Conservation (phyloP, 768 basidiomycete genomes). For the Leucocoprinus leucothites region DNA sequence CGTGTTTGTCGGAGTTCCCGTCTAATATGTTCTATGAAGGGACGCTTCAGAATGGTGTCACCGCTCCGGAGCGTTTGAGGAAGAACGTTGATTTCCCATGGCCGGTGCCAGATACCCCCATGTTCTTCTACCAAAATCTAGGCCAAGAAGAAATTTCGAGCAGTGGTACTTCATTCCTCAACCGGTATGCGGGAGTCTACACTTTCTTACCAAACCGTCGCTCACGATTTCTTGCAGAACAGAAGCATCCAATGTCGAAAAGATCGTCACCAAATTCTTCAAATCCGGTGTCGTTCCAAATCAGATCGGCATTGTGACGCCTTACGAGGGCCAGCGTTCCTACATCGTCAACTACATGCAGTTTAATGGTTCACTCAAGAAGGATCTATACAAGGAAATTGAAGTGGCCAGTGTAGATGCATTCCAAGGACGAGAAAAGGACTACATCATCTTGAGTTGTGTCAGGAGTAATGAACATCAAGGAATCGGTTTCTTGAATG, state of each 20-base stretch:
- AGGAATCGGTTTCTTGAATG: constrained; percentile 98
- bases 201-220: constrained; percentile 12
- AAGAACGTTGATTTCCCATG: constrained; percentile 99
- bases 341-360: constrained; percentile 99
- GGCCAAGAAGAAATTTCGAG: constrained; percentile 99
- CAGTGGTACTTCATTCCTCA: constrained; percentile 97
- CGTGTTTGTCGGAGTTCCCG: constrained; percentile 97
- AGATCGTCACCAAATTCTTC: constrained; percentile 99
- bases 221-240: constrained; percentile 50
- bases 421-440: constrained; percentile 99
- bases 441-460: constrained; percentile 97
- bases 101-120: constrained; percentile 95
- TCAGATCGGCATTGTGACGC: constrained; percentile 98
- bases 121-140: constrained; percentile 99
- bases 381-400: constrained; percentile 98
- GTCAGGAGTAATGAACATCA: constrained; percentile 99
- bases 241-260: constrained; percentile 98
- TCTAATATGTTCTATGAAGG: constrained; percentile 99
- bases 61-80: constrained; percentile 93
- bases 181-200: constrained; percentile 53
- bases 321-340: constrained; percentile 97
- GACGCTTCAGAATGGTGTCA: constrained; percentile 97
- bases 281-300: constrained; percentile 94
- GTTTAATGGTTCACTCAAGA: constrained; percentile 98
- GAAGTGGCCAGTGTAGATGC: constrained; percentile 99